Evolutionary conservation across 2,329 filamentous ascomycete species (phyloP).

Genomic region (Neocucurbitaria cava): DNA sequence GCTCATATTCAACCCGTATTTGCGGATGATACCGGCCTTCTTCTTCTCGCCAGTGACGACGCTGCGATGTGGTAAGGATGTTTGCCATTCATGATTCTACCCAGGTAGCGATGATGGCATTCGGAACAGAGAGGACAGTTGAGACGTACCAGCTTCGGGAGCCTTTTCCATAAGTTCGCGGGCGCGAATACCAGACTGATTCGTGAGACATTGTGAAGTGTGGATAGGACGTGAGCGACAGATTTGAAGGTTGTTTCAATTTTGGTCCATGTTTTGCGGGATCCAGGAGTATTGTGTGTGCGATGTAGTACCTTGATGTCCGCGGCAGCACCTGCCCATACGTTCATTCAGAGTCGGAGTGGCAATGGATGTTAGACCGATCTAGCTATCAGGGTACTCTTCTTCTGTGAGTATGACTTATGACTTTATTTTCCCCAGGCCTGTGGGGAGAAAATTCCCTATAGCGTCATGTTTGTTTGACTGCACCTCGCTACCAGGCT

Average conservation of each 20-base stretch:
- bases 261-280: neutral
- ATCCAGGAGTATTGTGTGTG: neutral
- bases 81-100: neutral
- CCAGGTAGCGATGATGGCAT: neutral
- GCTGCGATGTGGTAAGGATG: constrained; percentile 8
- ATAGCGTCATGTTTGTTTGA: neutral
- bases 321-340: neutral
- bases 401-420: neutral
- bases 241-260: neutral
- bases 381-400: neutral
- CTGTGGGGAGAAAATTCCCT: too few species aligned
- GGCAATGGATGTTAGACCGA: neutral
- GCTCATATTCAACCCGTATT: constrained; percentile 90
- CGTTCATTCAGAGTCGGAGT: neutral
- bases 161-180: constrained; percentile 95
- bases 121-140: neutral
- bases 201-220: constrained; percentile 36
- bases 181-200: constrained; percentile 92
- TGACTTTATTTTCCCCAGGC: too few species aligned
- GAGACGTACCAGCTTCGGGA: constrained; percentile 77
- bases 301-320: constrained; percentile 18
- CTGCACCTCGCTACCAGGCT: neutral
- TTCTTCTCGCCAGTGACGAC: constrained; percentile 39
- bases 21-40: constrained; percentile 92
- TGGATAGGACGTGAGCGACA: too few species aligned